Base-by-base conservation (phyloP, 495 filamentous ascomycete genomes). In the Podospora pseudocomata region DNA sequence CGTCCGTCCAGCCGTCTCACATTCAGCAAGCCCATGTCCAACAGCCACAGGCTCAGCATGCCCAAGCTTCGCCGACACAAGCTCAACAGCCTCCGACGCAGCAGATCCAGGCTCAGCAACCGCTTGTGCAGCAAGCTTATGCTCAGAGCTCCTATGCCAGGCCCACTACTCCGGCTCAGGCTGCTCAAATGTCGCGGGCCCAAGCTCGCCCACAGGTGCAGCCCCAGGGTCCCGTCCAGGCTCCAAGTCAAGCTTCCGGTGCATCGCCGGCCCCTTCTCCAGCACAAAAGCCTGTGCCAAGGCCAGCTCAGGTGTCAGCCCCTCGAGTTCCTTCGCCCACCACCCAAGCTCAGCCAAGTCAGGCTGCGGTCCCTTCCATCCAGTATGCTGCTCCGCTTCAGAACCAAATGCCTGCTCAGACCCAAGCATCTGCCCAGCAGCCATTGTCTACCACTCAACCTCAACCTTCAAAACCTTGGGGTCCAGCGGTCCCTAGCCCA, bases 21-120 rank as follows among this genome's bases (percentile, higher is more conserved):
- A 63, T 6, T 23, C 32, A 23, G 19, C 59, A 61, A 20, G 55
- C 61, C 19, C 61, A 27, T 49, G 61, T 23, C 34, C 61, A 63
- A 23, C 61, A 28, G 32, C 18, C n/a, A 63, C 61, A 28, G 34
- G 18, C 61, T 63, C 61, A 61, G 20, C 23, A 49, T 19, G 28
- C 32, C 18, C 18, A 19, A 49, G 61, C 32, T 49, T 32, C 11
- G 9, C 61, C 49, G 32, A 2, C 39, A 16, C 39, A 49, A 49
- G 39, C 13, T 11, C 39, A 49, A 49, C 39, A 49, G 9, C 0
- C 39, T 49, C 9, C 32, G 4, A 49, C 32, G 2, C 61, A 44
- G 30, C 16, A 53, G 56, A 2, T n/a, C 3, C 53, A 27, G 27
- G 64, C 3, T 16, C 27, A 63, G 20, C 26, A 4, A 19, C 61